phyloP scores from a whole-genome alignment of 352 stramenopile species.

The Achlya hypogyna region DNA sequence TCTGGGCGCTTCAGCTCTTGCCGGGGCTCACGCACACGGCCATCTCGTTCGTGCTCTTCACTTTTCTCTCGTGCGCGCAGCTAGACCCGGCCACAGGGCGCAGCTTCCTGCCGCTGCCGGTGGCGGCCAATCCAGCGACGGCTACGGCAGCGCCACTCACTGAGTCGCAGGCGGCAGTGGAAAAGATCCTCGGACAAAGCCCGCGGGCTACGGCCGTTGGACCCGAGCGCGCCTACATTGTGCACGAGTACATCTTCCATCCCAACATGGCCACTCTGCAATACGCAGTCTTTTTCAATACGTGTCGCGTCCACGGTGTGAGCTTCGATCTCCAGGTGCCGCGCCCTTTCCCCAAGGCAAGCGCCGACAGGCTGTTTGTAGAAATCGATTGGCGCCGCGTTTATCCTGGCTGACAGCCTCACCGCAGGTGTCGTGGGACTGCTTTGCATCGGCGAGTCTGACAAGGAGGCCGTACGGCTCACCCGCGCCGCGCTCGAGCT shows the following conservation, averaged over 20 bases:
- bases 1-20: constrained; percentile 69
- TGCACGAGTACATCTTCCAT: constrained; percentile 68
- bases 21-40: constrained; percentile 74
- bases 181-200: neutral
- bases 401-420: constrained; percentile 70
- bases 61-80: constrained; percentile 40
- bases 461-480: constrained; percentile 38
- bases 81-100: constrained; percentile 31
- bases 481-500: constrained; percentile 65
- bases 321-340: constrained; percentile 59
- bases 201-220: neutral
- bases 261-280: constrained; percentile 68
- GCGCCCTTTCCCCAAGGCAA: neutral
- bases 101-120: constrained; percentile 26
- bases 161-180: neutral
- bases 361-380: constrained; percentile 20
- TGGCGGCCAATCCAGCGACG: neutral
- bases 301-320: constrained; percentile 77
- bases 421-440: constrained; percentile 66
- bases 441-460: constrained; percentile 50
- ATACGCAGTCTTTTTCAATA: constrained; percentile 81
- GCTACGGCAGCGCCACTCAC: neutral
- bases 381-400: constrained; percentile 47
- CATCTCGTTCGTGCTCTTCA: constrained; percentile 60
- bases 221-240: constrained; percentile 45